A percentile compares a stretch with the other conserved stretches of the same genome.
Evolutionary conservation across 2,329 filamentous ascomycete genomes (phyloP).

Genomic region (Sarocladiaceae sp.): DNA sequence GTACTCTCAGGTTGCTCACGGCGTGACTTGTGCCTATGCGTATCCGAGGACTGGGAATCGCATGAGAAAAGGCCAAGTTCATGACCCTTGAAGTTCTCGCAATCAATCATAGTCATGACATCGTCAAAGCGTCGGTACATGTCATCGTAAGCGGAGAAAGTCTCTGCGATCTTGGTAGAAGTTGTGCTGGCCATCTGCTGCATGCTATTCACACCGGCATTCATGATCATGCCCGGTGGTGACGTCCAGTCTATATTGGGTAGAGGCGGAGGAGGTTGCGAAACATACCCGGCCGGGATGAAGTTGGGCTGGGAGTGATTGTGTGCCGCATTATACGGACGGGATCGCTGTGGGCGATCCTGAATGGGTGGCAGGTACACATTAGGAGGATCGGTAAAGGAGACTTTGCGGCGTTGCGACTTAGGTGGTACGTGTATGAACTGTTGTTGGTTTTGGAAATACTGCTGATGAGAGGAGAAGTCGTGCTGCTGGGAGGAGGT

Average conservation of each 20-base stretch:
- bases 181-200: conserved; percentile 31
- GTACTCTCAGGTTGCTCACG: not conserved
- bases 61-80: conserved; percentile 49
- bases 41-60: conserved; percentile 16
- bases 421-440: not conserved
- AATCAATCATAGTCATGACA: conserved; percentile 67
- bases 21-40: not conserved
- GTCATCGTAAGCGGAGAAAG: conserved; percentile 47
- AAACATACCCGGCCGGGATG: not conserved
- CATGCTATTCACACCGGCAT: conserved; percentile 19
- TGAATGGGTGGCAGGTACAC: not conserved
- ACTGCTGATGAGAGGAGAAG: not conserved
- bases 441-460: not conserved
- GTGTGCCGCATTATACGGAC: not conserved
- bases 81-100: conserved; percentile 45
- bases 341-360: not conserved
- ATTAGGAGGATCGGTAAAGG: conserved; percentile 9
- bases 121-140: conserved; percentile 58
- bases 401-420: not conserved
- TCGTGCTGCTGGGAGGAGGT: not conserved
- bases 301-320: conserved; percentile 2
- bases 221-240: conserved; percentile 1
- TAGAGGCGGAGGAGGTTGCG: not conserved
- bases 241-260: conserved; percentile 1
- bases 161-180: conserved; percentile 21